A percentile compares a stretch with the other conserved stretches of the same genome.
phyloP scores from a whole-genome alignment of 2,329 filamentous ascomycete genomes.

The Podosphaera xanthii region DNA sequence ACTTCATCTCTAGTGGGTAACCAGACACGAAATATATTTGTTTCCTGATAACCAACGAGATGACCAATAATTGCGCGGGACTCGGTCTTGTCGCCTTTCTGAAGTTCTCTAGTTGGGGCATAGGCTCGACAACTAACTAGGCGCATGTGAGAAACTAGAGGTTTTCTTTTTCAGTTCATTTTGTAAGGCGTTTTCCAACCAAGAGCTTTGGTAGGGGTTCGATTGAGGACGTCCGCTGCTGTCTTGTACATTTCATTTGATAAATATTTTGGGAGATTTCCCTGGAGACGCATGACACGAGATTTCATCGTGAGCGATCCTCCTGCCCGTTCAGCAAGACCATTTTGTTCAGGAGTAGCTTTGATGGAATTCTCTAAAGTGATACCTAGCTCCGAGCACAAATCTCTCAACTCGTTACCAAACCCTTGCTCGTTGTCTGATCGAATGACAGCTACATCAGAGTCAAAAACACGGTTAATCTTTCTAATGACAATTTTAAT shows the following conservation, averaged over 20 bases:
- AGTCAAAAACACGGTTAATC: not conserved
- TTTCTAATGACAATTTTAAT: not conserved
- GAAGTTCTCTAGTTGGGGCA: not conserved
- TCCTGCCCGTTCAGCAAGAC: not conserved
- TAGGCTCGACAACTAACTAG: not conserved
- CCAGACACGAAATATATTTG: not conserved
- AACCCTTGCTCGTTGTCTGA: not conserved
- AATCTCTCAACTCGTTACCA: not conserved
- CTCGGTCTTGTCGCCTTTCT: not conserved
- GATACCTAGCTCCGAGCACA: not conserved
- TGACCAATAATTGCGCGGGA: not conserved
- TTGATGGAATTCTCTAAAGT: not conserved
- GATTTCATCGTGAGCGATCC: not conserved
- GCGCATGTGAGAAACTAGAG: not conserved
- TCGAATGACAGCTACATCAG: not conserved
- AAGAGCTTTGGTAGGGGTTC: not conserved
- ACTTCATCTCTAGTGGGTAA: not conserved
- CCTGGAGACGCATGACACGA: not conserved
- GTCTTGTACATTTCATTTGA: not conserved
- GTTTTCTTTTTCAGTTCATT: not conserved
- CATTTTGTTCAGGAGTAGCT: not conserved
- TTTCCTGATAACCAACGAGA: not conserved
- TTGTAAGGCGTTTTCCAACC: not conserved
- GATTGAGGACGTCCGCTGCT: not conserved
- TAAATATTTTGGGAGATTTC: not conserved